Evolutionary conservation across 2,329 filamentous ascomycete species (phyloP), one percentile per base, ranked within the genome.

Genomic region (Lecanoromycetidae sp.): DNA sequence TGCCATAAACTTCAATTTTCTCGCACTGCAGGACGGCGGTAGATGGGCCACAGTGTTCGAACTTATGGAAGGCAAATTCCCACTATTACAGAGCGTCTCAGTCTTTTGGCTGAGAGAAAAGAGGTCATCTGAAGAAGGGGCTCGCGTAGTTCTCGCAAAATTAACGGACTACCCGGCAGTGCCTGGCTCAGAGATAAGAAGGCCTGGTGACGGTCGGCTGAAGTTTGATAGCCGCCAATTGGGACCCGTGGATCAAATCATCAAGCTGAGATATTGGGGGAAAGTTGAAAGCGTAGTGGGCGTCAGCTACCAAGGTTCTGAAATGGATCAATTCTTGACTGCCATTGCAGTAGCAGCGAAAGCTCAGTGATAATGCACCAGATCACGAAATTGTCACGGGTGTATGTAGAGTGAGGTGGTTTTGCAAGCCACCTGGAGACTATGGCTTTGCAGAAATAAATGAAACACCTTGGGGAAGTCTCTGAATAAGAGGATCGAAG

Each of bases 241-340:
- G 12, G 12, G 20, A 12, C 30, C 25, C 10, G 9, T 42, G 39
- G 15, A 32, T 29, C 19, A 23, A 10, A 23, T 26, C 4, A 22
- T 42, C 13, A 29, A 23, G 17, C 30, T 42, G n/a, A 42, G 36
- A 38, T 38, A 38, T 25, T 38, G 36, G 36, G 36, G 36, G 12
- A n/a, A 5, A 4, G 12, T 3, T 7, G 1, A 25, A n/a, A 38
- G 6, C 20, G 20, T 37, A 20, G 34, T 37, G 19, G 34, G 34
- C 23, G 34, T 37, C 23, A 20, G 23, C 12, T 37, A 37, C 23
- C 34, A 22, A 20, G 34, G 34, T 6, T 20, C 12, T 17, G 34
- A 37, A 23, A 37, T n/a, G 20, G 34, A 37, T 37, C 34, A 37
- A 20, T 17, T 37, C 10, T 37, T 37, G 34, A 37, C 17, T 20